Conservation (phyloP, 176 grass and related monocot genomes). For the Dactylis glomerata region DNA sequence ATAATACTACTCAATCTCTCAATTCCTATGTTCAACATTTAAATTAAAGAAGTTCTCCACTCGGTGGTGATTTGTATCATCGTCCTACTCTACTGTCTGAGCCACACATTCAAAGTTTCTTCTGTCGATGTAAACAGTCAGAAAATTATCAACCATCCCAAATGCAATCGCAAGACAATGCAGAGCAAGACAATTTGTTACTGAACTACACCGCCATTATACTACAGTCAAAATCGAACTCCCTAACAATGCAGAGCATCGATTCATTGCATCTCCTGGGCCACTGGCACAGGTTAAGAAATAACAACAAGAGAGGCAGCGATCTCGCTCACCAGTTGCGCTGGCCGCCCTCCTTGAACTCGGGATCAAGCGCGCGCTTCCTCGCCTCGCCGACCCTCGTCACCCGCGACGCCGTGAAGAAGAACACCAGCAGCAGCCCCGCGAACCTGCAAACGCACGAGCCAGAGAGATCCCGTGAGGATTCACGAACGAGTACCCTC, state of each 20-base stretch:
- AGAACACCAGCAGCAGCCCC: constrained; percentile 82
- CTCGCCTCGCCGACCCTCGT: constrained; percentile 79
- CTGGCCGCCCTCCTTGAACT: constrained; percentile 89
- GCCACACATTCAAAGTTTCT: not conserved
- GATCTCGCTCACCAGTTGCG: constrained; percentile 69
- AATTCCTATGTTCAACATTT: not conserved
- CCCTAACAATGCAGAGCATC: not conserved
- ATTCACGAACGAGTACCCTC: not conserved
- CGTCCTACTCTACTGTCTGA: not conserved
- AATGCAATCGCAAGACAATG: not conserved
- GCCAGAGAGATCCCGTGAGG: constrained; percentile 23
- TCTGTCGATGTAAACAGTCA: not conserved
- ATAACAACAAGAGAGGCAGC: not conserved
- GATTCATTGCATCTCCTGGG: not conserved
- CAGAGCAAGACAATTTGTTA: no score
- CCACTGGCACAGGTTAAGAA: not conserved
- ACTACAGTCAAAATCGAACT: not conserved
- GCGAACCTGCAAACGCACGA: constrained; percentile 54
- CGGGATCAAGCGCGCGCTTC: constrained; percentile 73
- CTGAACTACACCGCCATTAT: not conserved
- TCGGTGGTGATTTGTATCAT: not conserved
- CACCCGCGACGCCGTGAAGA: constrained; percentile 84
- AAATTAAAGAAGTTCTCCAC: not conserved
- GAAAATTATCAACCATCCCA: not conserved
- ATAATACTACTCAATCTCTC: not conserved